Conservation (phyloP, 2,329 filamentous ascomycete genomes). For the Ophiosphaerella korrae region DNA sequence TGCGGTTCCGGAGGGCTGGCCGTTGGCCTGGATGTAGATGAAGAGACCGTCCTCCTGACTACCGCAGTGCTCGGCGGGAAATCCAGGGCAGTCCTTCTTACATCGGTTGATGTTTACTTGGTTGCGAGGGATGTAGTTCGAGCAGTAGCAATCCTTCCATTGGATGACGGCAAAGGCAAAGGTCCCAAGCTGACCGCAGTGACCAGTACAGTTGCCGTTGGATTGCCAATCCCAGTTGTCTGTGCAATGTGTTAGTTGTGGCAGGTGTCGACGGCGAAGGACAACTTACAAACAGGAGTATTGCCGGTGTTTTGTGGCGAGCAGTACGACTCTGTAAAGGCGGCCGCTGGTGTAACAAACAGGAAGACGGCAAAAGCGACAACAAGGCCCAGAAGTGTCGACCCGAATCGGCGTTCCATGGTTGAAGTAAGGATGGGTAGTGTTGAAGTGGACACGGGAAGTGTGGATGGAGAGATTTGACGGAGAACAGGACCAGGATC, state of each 20-base stretch:
- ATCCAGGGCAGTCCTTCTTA: conserved; percentile 69
- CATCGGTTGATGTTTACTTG: conserved; percentile 56
- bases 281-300: conserved; percentile 41
- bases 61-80: conserved; percentile 68
- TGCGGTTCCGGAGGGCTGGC: conserved; percentile 63
- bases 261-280: background rate
- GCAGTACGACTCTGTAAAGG: conserved; percentile 48
- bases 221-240: conserved; percentile 59
- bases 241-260: conserved; percentile 13
- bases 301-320: conserved; percentile 52
- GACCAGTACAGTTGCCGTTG: conserved; percentile 69
- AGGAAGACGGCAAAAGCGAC: conserved; percentile 23
- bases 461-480: conserved; percentile 2
- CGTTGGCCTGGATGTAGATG: conserved; percentile 64
- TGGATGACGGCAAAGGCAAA: conserved; percentile 74
- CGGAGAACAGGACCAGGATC: conserved; percentile 12
- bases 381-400: conserved; percentile 20
- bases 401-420: conserved; percentile 20
- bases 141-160: conserved; percentile 73
- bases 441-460: too few relatives aligned
- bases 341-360: conserved; percentile 18
- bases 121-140: conserved; percentile 65
- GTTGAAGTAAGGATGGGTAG: background rate
- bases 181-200: conserved; percentile 55
- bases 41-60: conserved; percentile 59